Evolutionary conservation across 164 flowering plant genomes (phyloP).

Genomic region (Taxillus chinensis): DNA sequence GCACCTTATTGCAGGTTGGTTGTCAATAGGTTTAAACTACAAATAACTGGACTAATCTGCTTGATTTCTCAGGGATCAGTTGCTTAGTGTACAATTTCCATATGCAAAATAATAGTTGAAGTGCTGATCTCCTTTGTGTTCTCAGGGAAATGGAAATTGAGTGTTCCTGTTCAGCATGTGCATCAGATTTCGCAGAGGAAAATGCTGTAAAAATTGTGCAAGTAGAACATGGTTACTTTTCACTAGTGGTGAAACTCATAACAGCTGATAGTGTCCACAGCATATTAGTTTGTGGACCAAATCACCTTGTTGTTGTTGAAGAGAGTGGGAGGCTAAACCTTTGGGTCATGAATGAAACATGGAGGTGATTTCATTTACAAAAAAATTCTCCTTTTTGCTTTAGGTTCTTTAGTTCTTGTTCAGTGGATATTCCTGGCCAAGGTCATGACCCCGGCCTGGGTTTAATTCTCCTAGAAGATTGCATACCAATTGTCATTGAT

Average conservation of each 20-base stretch:
- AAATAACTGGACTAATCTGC: neutral
- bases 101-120: neutral
- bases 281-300: constrained; percentile 72
- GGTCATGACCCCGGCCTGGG: neutral
- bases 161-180: constrained; percentile 62
- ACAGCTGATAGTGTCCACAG: constrained; percentile 31
- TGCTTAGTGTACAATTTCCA: neutral
- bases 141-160: constrained; percentile 44
- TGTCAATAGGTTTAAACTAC: neutral
- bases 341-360: constrained; percentile 74
- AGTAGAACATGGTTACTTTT: constrained; percentile 58
- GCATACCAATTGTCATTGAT: too few relatives aligned
- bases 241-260: constrained; percentile 40
- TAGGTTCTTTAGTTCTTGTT: neutral
- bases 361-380: constrained; percentile 52
- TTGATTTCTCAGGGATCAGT: neutral
- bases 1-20: constrained; percentile 83
- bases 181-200: constrained; percentile 34
- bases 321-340: constrained; percentile 60
- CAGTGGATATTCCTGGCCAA: neutral
- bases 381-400: neutral
- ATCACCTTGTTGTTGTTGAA: constrained; percentile 61
- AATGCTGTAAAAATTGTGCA: constrained; percentile 64
- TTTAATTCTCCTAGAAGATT: too few relatives aligned
- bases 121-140: constrained; percentile 11